These are phyloP conservation scores for Paramecium caudatum DNA, from an alignment of 73 alveolate genomes.

Conservation along the genomic window DNA sequence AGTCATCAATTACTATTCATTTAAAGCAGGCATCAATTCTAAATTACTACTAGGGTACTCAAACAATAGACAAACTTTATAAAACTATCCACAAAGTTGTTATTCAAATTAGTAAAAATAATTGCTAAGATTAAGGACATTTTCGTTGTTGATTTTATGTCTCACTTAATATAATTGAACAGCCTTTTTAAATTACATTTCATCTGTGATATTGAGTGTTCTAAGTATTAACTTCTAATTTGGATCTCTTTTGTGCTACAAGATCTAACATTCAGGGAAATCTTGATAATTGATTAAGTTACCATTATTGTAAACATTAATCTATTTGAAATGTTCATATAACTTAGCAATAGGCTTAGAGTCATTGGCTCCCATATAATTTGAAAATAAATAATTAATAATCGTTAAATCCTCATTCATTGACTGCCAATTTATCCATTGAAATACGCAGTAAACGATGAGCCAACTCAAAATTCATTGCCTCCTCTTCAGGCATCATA, in stretches of 20 bases:
- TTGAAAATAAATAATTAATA: constrained; percentile 27
- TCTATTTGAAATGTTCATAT: constrained; percentile 11
- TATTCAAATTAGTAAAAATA: constrained; percentile 51
- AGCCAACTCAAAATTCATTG: constrained; percentile 46
- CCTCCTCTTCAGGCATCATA: constrained; percentile 31
- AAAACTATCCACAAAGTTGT: constrained; percentile 63
- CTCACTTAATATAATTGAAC: constrained; percentile 14
- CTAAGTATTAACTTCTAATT: not conserved
- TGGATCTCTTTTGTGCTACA: constrained; percentile 36
- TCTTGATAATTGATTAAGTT: not conserved
- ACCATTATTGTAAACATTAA: constrained; percentile 53
- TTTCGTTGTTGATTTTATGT: constrained; percentile 10
- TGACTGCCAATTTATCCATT: constrained; percentile 43
- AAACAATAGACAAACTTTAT: not conserved
- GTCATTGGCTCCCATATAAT: constrained; percentile 44
- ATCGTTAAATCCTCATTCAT: constrained; percentile 28
- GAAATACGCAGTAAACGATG: not conserved
- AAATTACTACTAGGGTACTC: constrained; percentile 34
- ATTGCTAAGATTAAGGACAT: constrained; percentile 25
- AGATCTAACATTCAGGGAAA: constrained; percentile 34
- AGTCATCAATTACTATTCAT: constrained; percentile 1
- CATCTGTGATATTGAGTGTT: constrained; percentile 48
- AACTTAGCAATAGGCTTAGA: constrained; percentile 23
- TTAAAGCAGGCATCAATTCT: not conserved
- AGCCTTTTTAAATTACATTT: constrained; percentile 15